Base-by-base conservation (phyloP, 306 rosid species). In the Astragalus membranaceus region DNA sequence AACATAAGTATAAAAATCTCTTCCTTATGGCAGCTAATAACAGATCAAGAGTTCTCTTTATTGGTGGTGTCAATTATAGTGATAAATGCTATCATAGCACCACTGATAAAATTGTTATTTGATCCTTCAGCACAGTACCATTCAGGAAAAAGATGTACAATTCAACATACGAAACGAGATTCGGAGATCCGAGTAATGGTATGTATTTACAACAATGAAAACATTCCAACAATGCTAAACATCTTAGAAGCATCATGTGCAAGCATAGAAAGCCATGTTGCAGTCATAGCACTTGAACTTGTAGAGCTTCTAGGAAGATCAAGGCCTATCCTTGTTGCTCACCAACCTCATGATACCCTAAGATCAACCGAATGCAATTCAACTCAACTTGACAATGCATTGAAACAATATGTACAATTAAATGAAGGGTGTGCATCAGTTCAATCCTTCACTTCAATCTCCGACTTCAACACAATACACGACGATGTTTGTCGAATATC, bases 171-270 rank as follows among this genome's bases (percentile, higher is more conserved):
- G 6, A 85, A 66, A 69, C 69, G 54, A 5, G 81, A 86, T 0
- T 10, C 84, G 0, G 92, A 81, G 59, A 80, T 86, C 20, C 72
- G 84, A 75, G 53, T 90, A 58, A 67, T 90, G 81, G 81, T 82
- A 8, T 81, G 96, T 76, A 51, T 88, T 15, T 80, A 81, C 56
- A 50, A 73, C 54, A 64, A 44, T 0, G 95, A 88, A 6, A 75
- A 47, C 35, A 66, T 88, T 9, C 80, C 86, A n/a, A 77, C 87
- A 23, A 17, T 82, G 32, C 47, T 88, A 12, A 88, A 86, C 75
- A 61, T 88, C 41, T 59, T 88, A 11, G 90, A 88, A 69, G 88
- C 80, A 23, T 84, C 96, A 10, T 57, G 78, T 78, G 95, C 96
- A 36, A 73, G 84, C 26, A 41, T 15, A 63, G 88, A 85, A 39